Evolutionary conservation across 805 yeast genomes (phyloP), one percentile per base, ranked within the genome.

Genomic region (Wickerhamiella kazuoi): DNA sequence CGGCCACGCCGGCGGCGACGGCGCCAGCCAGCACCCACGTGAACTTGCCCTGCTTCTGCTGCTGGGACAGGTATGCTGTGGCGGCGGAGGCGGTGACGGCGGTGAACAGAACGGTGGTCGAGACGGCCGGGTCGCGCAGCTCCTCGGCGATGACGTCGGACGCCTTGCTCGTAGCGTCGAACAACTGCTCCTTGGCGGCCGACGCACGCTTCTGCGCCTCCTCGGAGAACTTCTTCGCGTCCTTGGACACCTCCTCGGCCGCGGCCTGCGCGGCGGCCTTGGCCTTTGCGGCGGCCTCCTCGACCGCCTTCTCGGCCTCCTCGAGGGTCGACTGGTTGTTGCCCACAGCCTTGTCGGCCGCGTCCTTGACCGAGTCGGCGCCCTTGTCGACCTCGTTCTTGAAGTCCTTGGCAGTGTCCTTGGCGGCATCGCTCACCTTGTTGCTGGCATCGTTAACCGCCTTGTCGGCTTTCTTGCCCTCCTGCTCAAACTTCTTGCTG

Each of bases 21-120:
- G 52, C 53, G 20, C 41, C 40, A 8, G 52, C 43, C 3, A 46
- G 42, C 29, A 47, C 34, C 2, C 45, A 41, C 2, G 47, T 44
- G 21, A 49, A 43, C 36, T 41, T 49, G 17, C 53, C 54, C 37
- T 44, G 49, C 40, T 44, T 45, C 45, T 49, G 50, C 49, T 50
- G 54, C 41, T 50, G 52, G 31, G 50, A 42, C 19, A 50, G 41
- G 40, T 50, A 50, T 15, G 53, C 47, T 7, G 51, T 43, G 23
- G 54, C 54, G 8, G 54, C 54, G n/a, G 52, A 41, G 33, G 53
- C 48, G 13, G 53, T 48, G 30, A 49, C 45, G 15, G 48, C 48
- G 3, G 54, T 45, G 38, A 50, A 49, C 17, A 49, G 41, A 11
- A 48, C 51, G 30, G 54, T 50, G 21, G 54, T 49, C 36, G 50